phyloP scores from a whole-genome alignment of 2,329 filamentous ascomycete species.

The Microdochium paspali region DNA sequence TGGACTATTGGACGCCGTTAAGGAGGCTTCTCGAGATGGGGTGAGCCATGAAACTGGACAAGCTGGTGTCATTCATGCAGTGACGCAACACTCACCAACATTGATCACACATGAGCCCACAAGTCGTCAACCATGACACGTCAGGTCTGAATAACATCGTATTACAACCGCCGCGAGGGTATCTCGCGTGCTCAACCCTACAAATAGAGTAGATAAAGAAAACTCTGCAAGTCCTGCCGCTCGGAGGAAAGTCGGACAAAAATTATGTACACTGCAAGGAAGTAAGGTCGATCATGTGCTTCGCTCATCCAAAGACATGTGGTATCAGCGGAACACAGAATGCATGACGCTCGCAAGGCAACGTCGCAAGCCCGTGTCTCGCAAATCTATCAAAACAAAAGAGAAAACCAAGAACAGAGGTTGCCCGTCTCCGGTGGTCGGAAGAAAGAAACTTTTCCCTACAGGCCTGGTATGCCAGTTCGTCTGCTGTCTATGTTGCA shows the following conservation, averaged over 20 bases:
- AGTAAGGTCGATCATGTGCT: neutral
- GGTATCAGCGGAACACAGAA: neutral
- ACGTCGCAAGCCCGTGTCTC: neutral
- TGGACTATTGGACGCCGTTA: no score
- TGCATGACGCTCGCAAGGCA: neutral
- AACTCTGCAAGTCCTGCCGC: neutral
- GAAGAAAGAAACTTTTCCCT: neutral
- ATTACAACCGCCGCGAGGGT: neutral
- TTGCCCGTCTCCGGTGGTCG: neutral
- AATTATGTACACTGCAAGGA: neutral
- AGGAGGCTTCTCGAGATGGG: no score
- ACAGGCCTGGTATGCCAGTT: neutral
- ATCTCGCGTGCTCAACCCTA: neutral
- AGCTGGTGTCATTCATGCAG: no score
- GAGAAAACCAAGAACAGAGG: neutral
- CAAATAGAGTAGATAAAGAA: neutral
- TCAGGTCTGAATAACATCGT: neutral
- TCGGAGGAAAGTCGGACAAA: neutral
- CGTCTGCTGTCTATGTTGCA: constrained; percentile 1
- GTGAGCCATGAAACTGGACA: no score
- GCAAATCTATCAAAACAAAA: neutral
- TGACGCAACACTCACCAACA: no score
- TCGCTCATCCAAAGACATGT: neutral
- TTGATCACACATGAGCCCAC: neutral
- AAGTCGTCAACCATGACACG: neutral